Base-by-base conservation (phyloP, 169 alveolate genomes). In the Babesia gibsoni region DNA sequence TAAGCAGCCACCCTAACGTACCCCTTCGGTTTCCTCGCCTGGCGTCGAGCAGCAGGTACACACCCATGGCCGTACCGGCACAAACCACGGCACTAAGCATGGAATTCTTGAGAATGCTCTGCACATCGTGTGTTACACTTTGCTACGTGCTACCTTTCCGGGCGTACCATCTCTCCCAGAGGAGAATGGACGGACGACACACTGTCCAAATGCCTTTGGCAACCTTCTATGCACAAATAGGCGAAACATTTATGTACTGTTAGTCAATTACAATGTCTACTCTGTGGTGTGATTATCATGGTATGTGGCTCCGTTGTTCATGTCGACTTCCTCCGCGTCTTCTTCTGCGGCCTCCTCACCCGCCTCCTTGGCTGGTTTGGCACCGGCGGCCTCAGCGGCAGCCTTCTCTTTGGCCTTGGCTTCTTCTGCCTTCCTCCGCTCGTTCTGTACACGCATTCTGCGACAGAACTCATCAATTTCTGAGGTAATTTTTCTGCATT, bases 391-490 rank as follows among this genome's bases (percentile, higher is more conserved):
- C 33, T 58, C 56, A 22, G 54, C 83, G 32, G 83, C 79, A 29
- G 45, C 82, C n/a, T 67, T 48, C 30, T 66, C 57, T 56, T 67
- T 49, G 18, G 73, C 73, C 39, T 45, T 48, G 14, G 79, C 78
- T 41, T 84, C 83, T 36, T 83, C 87, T 30, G 39, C 67, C 54
- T 64, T 80, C 16, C 81, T 56, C 48, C 78, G 81, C 39, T 84
- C 84, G 35, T 63, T 72, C n/a, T 73, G 80, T 30, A 73, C 84
- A 29, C 49, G 72, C 75, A 73, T 82, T 10, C 79, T 58, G 58
- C 80, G 84, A 35, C 78, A 67, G 35, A 85, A 67, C 23, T 82
- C 67, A 25, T 81, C 84, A 14, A 85, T 63, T 7, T 84, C 90
- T 9, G 79, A 52, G 45, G 57, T 83, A 10, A 82, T 52, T 58